A percentile compares a stretch with the other conserved stretches of the same genome.
Evolutionary conservation across 306 rosid genomes (phyloP).

Genomic region (Castanopsis chinensis): DNA sequence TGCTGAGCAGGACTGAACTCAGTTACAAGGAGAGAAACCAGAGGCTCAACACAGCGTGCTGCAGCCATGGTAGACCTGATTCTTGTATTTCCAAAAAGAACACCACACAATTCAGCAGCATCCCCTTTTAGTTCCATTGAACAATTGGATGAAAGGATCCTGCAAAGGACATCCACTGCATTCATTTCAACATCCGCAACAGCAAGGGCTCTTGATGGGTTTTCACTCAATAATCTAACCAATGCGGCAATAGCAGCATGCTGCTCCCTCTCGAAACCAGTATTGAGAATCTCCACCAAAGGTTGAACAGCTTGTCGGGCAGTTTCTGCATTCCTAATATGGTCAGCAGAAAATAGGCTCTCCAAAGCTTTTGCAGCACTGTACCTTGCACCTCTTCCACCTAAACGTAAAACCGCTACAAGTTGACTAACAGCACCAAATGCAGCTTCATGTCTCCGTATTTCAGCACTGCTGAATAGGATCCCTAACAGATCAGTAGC

Average conservation of each 20-base stretch:
- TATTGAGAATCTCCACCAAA: conserved; percentile 94
- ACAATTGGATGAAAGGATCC: conserved; percentile 86
- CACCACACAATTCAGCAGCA: conserved; percentile 94
- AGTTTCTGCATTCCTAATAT: conserved; percentile 89
- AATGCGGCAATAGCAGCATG: conserved; percentile 98
- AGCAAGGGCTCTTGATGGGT: conserved; percentile 92
- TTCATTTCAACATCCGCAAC: conserved; percentile 99
- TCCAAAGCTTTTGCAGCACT: conserved; percentile 98
- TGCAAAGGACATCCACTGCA: conserved; percentile 98
- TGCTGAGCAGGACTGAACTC: conserved; percentile 88
- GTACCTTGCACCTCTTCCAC: conserved; percentile 94
- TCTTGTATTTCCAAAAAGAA: conserved; percentile 94
- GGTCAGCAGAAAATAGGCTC: conserved; percentile 95
- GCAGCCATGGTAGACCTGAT: conserved; percentile 96
- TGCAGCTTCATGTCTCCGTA: conserved; percentile 87
- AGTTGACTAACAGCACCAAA: conserved; percentile 96
- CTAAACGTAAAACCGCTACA: conserved; percentile 95
- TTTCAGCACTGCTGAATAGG: conserved; percentile 93
- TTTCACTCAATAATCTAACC: conserved; percentile 90
- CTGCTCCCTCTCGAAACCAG: conserved; percentile 95
- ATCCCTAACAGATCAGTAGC: conserved; percentile 92
- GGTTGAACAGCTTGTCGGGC: conserved; percentile 98
- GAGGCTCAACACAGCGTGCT: conserved; percentile 92
- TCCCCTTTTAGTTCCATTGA: conserved; percentile 93
- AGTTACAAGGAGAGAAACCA: conserved; percentile 83